phyloP scores from a whole-genome alignment of 2,329 filamentous ascomycete species.

The Beauveria asiatica region DNA sequence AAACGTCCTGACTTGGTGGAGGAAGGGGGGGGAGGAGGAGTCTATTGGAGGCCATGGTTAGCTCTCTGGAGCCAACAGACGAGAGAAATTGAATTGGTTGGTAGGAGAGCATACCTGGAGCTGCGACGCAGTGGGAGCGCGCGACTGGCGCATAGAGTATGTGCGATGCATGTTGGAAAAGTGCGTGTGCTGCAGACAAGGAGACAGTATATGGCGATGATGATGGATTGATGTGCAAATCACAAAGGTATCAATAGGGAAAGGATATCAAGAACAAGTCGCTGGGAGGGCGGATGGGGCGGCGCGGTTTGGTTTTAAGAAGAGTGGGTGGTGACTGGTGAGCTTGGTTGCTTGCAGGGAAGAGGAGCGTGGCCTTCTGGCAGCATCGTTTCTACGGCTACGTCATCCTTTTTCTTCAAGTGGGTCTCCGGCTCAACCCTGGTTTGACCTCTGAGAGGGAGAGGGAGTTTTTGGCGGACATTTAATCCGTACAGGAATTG shows the following conservation, averaged over 20 bases:
- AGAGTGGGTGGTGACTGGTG: background rate
- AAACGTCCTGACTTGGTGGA: constrained; percentile 85
- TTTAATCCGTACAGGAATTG: background rate
- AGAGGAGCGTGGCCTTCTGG: background rate
- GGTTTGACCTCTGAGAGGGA: background rate
- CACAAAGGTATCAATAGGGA: constrained; percentile 3
- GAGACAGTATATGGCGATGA: background rate
- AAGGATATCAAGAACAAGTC: constrained; percentile 3
- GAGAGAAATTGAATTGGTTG: background rate
- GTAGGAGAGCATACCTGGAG: constrained; percentile 40
- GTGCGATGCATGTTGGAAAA: constrained; percentile 78
- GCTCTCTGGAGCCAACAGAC: constrained; percentile 6
- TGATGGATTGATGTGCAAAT: constrained; percentile 6
- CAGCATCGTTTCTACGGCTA: constrained; percentile 13
- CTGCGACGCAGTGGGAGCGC: constrained; percentile 86
- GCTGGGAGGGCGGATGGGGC: constrained; percentile 8
- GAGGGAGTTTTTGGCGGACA: background rate
- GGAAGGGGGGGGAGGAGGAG: constrained; percentile 84
- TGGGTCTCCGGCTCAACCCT: constrained; percentile 8
- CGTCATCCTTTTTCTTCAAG: constrained; percentile 11
- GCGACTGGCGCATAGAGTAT: constrained; percentile 96
- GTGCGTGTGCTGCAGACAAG: background rate
- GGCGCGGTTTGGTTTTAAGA: constrained; percentile 9
- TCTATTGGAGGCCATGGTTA: constrained; percentile 42
- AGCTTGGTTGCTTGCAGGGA: constrained; percentile 9